A percentile compares a stretch with the other conserved stretches of the same genome.
Evolutionary conservation across 1,284 basidiomycete genomes (phyloP).

Genomic region (Naganishia liquefaciens): DNA sequence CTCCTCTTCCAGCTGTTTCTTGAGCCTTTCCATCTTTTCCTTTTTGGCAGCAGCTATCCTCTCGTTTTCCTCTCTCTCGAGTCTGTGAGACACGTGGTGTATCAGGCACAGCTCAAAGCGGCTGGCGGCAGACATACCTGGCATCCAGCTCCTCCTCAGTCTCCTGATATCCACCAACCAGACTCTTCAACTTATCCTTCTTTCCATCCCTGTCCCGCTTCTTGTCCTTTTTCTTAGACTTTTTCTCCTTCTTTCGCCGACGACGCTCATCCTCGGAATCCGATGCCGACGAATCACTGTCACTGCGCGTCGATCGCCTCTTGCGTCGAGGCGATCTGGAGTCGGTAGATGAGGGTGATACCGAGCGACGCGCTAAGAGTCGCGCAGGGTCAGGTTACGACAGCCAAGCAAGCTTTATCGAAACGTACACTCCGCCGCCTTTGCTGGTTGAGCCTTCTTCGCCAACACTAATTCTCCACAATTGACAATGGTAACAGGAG

Average conservation of each 20-base stretch:
- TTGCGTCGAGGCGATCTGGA: constrained; percentile 25
- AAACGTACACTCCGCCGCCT: constrained; percentile 1
- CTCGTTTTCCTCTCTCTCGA: constrained; percentile 54
- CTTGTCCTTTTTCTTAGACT: constrained; percentile 27
- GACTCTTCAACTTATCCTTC: constrained; percentile 32
- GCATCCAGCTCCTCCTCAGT: constrained; percentile 53
- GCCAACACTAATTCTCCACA: constrained; percentile 82
- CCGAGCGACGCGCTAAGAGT: constrained; percentile 30
- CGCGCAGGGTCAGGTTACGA: neutral
- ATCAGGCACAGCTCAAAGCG: neutral
- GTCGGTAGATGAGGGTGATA: constrained; percentile 28
- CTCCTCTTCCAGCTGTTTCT: constrained; percentile 43
- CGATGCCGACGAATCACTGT: constrained; percentile 19
- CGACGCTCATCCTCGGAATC: constrained; percentile 26
- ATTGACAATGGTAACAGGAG: constrained; percentile 71
- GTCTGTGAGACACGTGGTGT: constrained; percentile 26
- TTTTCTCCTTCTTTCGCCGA: constrained; percentile 29
- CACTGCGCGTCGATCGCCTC: constrained; percentile 13
- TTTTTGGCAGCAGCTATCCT: constrained; percentile 43
- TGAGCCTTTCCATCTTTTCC: constrained; percentile 43
- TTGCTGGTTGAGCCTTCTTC: constrained; percentile 44
- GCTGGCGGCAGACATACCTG: constrained; percentile 33
- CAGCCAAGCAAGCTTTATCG: neutral
- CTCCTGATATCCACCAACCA: constrained; percentile 40
- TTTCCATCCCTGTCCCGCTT: constrained; percentile 33